phyloP scores from a whole-genome alignment of 495 filamentous ascomycete genomes.

The Cladorrhinum samala region DNA sequence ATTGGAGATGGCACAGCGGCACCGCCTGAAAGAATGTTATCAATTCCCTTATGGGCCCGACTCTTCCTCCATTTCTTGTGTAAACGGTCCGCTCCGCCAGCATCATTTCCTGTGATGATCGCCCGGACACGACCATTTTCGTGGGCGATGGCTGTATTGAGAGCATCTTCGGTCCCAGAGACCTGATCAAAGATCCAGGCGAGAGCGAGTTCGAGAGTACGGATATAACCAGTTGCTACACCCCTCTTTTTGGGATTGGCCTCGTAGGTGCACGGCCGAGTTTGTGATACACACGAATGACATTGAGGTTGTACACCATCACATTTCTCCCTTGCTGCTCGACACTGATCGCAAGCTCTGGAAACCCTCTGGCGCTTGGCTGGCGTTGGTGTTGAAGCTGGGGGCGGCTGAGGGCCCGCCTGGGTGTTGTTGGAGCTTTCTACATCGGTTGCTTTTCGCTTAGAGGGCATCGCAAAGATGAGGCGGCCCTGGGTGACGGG shows the following conservation, averaged over 20 bases:
- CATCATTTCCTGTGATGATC: conserved; percentile 41
- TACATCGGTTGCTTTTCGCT: conserved; percentile 15
- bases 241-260: conserved; percentile 67
- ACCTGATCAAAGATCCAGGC: conserved; percentile 32
- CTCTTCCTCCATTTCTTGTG: conserved; percentile 56
- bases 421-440: conserved; percentile 5
- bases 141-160: conserved; percentile 24
- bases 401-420: neutral
- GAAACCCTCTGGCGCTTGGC: conserved; percentile 57
- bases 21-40: conserved; percentile 46
- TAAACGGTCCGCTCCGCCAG: conserved; percentile 44
- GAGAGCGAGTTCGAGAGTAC: conserved; percentile 49
- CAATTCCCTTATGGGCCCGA: conserved; percentile 47
- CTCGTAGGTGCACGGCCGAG: conserved; percentile 59
- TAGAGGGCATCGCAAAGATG: conserved; percentile 17
- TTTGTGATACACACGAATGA: conserved; percentile 55
- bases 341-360: conserved; percentile 62
- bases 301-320: conserved; percentile 59
- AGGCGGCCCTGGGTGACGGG: neutral
- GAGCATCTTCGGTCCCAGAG: conserved; percentile 25
- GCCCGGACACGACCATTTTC: conserved; percentile 17
- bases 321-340: conserved; percentile 60
- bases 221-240: conserved; percentile 58
- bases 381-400: conserved; percentile 7
- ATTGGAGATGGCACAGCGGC: conserved; percentile 21